These are phyloP conservation scores for Acanthamoeba royreba DNA, from an alignment of 208 protist species.

Conservation along the genomic window DNA sequence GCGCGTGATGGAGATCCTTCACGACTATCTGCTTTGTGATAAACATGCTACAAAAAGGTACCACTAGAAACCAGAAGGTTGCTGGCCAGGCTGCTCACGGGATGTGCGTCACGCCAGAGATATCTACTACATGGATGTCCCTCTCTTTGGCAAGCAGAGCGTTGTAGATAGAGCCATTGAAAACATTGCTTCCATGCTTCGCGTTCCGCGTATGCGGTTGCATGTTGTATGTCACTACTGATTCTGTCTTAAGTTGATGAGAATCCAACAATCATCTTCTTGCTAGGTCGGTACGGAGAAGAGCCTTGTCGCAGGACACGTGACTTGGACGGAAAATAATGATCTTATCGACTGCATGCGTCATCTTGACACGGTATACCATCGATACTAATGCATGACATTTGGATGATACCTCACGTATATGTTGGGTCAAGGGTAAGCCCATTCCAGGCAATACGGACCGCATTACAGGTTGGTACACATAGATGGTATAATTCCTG, in stretches of 20 bases:
- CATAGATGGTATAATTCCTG: too few species aligned
- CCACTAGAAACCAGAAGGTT: too few species aligned
- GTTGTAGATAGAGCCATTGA: constrained; percentile 16
- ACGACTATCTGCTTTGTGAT: neutral
- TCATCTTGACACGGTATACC: neutral
- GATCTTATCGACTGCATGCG: neutral
- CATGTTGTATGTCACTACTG: neutral
- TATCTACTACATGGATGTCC: constrained; percentile 38
- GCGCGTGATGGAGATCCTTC: neutral
- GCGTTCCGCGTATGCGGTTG: neutral
- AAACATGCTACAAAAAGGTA: constrained; percentile 34
- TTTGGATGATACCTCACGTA: too few species aligned
- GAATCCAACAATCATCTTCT: neutral
- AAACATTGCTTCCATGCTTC: constrained; percentile 26
- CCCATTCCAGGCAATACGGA: neutral
- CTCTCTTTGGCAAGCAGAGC: neutral
- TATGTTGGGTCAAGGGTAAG: neutral
- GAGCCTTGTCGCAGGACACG: neutral
- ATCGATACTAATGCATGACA: neutral
- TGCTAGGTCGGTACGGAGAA: neutral
- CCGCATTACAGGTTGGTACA: neutral
- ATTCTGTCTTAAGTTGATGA: neutral
- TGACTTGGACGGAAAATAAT: neutral
- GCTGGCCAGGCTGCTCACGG: too few species aligned
- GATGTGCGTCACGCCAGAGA: too few species aligned